phyloP scores from a whole-genome alignment of 305 asterid genomes.

The Fraxinus albicans region DNA sequence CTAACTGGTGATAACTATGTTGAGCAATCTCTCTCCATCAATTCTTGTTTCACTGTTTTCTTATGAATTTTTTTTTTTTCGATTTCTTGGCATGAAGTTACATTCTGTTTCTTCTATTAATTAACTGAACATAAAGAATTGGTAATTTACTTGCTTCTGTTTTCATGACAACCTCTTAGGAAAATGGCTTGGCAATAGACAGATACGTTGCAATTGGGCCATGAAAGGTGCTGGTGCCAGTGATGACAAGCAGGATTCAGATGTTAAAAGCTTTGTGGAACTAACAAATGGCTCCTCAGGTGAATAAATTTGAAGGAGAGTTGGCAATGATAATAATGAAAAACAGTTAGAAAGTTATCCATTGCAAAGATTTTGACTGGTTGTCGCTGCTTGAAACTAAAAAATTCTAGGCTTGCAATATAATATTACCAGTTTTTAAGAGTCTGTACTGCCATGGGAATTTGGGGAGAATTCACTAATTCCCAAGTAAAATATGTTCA shows the following conservation, averaged over 20 bases:
- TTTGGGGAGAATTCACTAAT: neutral
- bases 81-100: neutral
- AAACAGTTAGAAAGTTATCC: neutral
- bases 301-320: constrained; percentile 23
- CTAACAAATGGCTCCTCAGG: constrained; percentile 77
- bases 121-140: neutral
- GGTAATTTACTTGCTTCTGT: constrained; percentile 3
- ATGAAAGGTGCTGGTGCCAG: constrained; percentile 15
- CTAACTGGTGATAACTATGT: constrained; percentile 62
- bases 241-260: constrained; percentile 74
- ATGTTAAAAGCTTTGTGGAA: constrained; percentile 73
- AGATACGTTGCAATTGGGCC: constrained; percentile 98
- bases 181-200: constrained; percentile 94
- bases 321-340: neutral
- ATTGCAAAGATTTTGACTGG: neutral
- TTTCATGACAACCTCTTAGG: constrained; percentile 41
- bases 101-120: neutral
- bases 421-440: neutral
- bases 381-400: neutral
- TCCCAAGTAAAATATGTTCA: neutral
- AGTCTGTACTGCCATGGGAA: neutral
- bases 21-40: neutral
- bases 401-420: neutral
- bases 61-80: neutral
- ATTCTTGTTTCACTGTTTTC: neutral